Evolutionary conservation across 176 grass and related monocot genomes (phyloP).

Genomic region (Guadua angustifolia): DNA sequence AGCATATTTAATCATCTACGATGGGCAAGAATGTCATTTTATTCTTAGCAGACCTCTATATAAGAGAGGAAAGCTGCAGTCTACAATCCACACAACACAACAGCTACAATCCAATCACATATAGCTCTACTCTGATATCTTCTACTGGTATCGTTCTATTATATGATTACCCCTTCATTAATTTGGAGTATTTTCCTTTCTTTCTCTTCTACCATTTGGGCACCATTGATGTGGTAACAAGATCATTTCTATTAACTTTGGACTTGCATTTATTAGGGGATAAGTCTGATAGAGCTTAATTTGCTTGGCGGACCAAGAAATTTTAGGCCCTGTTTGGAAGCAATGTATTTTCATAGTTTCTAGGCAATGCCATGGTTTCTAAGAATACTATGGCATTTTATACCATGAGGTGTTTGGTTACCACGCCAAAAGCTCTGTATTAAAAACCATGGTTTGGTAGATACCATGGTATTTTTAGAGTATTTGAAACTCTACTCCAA

Average conservation of each 20-base stretch:
- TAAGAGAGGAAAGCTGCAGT: background rate
- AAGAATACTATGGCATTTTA: too few relatives aligned
- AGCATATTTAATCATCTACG: background rate
- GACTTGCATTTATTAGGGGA: background rate
- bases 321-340: too few relatives aligned
- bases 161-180: background rate
- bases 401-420: too few relatives aligned
- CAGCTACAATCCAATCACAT: background rate
- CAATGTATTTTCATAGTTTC: too few relatives aligned
- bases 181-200: background rate
- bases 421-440: too few relatives aligned
- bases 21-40: background rate
- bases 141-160: background rate
- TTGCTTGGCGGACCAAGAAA: too few relatives aligned
- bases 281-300: background rate
- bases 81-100: background rate
- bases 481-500: too few relatives aligned
- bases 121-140: background rate
- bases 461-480: too few relatives aligned
- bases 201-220: background rate
- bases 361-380: too few relatives aligned
- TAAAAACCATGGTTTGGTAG: too few relatives aligned
- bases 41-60: background rate
- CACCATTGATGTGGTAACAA: background rate
- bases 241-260: background rate